Conservation (phyloP, 129 eudicot species). For the Glebionis coronaria region DNA sequence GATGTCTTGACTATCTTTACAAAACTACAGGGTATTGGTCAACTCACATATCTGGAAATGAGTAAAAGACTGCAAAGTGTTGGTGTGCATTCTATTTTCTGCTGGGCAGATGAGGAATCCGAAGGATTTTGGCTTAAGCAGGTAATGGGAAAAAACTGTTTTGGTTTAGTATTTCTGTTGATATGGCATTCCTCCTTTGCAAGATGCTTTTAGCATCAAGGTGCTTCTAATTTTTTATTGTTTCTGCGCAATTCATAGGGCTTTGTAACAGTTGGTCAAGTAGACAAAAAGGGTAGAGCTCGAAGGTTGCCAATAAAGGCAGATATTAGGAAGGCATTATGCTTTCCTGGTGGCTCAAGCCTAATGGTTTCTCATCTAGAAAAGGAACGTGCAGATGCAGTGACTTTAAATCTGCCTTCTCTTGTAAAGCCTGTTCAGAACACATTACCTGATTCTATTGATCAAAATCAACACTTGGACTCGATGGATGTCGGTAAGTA, state of each 20-base stretch:
- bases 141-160: conserved; percentile 35
- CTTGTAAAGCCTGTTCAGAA: conserved; percentile 33
- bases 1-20: conserved; percentile 1
- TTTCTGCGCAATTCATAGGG: conserved; percentile 44
- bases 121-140: conserved; percentile 92
- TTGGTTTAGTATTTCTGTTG: conserved; percentile 7
- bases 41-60: conserved; percentile 58
- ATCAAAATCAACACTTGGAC: conserved; percentile 26
- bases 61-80: conserved; percentile 70
- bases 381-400: conserved; percentile 31
- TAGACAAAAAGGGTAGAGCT: conserved; percentile 73
- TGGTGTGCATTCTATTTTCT: conserved; percentile 64
- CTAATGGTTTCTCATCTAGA: conserved; percentile 72
- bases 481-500: conserved; percentile 27
- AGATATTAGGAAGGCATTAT: conserved; percentile 70
- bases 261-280: conserved; percentile 76
- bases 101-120: conserved; percentile 93
- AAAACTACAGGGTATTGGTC: conserved; percentile 67
- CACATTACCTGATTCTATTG: conserved; percentile 21
- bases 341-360: conserved; percentile 97
- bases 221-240: not conserved
- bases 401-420: conserved; percentile 24
- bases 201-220: conserved; percentile 7
- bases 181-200: not conserved
- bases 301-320: conserved; percentile 68